Evolutionary conservation across 495 filamentous ascomycete genomes (phyloP).

Genomic region (Penicilliopsis zonata): DNA sequence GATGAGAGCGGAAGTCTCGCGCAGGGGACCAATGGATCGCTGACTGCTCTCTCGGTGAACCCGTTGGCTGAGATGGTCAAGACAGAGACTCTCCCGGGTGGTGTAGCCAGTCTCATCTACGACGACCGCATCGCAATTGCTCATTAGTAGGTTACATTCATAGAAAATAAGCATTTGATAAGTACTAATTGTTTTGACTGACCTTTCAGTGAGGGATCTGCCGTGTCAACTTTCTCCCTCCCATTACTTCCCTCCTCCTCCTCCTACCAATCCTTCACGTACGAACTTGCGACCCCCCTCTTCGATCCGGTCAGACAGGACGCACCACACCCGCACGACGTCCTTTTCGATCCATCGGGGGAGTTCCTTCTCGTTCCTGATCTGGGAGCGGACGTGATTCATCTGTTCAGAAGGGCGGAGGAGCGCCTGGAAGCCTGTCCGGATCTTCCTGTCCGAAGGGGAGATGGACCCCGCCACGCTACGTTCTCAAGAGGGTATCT

Average conservation of each 20-base stretch:
- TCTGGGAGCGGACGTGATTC: slow-evolving; percentile 59
- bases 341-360: slow-evolving; percentile 56
- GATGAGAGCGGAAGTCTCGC: slow-evolving; percentile 30
- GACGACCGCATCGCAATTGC: slow-evolving; percentile 29
- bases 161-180: neutral
- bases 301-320: slow-evolving; percentile 43
- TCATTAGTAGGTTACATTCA: slow-evolving; percentile 27
- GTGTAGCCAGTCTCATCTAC: slow-evolving; percentile 29
- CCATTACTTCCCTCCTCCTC: slow-evolving; percentile 11
- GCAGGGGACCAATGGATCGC: slow-evolving; percentile 12
- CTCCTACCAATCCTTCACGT: slow-evolving; percentile 37
- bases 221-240: slow-evolving; percentile 25
- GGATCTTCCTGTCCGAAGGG: slow-evolving; percentile 22
- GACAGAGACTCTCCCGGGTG: slow-evolving; percentile 17
- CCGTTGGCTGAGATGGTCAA: slow-evolving; percentile 14
- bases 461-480: slow-evolving; percentile 57
- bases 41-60: slow-evolving; percentile 13
- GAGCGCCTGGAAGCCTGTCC: slow-evolving; percentile 17
- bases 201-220: slow-evolving; percentile 15
- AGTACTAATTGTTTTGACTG: slow-evolving; percentile 1
- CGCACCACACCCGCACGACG: slow-evolving; percentile 58
- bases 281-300: slow-evolving; percentile 36
- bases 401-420: slow-evolving; percentile 37
- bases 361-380: slow-evolving; percentile 56
- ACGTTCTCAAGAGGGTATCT: slow-evolving; percentile 40